A percentile compares a stretch with the other conserved stretches of the same genome.
These are phyloP conservation scores for Knufia petricola DNA, from an alignment of 2,329 filamentous ascomycete species.

Conservation along the genomic window DNA sequence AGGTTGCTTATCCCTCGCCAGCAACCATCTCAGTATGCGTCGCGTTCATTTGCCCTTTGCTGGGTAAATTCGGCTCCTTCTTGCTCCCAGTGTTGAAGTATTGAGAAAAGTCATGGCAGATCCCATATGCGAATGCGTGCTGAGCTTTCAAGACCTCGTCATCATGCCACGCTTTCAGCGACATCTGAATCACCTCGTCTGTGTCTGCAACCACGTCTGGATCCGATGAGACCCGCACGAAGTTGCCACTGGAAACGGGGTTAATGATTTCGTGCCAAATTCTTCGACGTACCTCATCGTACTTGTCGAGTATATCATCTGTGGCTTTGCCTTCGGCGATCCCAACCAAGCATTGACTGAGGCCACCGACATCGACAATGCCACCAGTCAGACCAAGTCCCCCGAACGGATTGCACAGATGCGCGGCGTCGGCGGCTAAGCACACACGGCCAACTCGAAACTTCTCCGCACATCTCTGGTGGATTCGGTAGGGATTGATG, in stretches of 20 bases:
- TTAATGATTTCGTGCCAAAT: constrained; percentile 34
- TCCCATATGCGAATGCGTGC: background rate
- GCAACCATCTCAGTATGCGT: background rate
- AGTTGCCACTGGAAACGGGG: constrained; percentile 35
- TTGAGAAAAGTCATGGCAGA: background rate
- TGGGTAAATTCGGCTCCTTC: background rate
- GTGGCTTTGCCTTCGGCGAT: constrained; percentile 32
- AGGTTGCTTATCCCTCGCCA: background rate
- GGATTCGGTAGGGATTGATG: constrained; percentile 52
- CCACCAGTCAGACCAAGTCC: constrained; percentile 55
- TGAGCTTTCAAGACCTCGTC: background rate
- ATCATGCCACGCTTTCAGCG: constrained; percentile 21
- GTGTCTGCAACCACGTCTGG: constrained; percentile 29
- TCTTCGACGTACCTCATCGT: constrained; percentile 31
- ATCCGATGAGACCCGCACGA: constrained; percentile 29
- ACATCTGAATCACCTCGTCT: constrained; percentile 30
- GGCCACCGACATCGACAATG: constrained; percentile 53
- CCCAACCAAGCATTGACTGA: constrained; percentile 49
- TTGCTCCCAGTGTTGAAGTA: background rate
- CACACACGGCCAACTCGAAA: constrained; percentile 51
- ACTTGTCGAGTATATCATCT: constrained; percentile 35
- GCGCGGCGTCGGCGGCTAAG: constrained; percentile 53
- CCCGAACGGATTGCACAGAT: constrained; percentile 45
- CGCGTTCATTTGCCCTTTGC: background rate
- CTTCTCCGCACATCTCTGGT: constrained; percentile 49